Evolutionary conservation across 2,329 filamentous ascomycete species (phyloP).

Genomic region (Sphaerulina musiva): DNA sequence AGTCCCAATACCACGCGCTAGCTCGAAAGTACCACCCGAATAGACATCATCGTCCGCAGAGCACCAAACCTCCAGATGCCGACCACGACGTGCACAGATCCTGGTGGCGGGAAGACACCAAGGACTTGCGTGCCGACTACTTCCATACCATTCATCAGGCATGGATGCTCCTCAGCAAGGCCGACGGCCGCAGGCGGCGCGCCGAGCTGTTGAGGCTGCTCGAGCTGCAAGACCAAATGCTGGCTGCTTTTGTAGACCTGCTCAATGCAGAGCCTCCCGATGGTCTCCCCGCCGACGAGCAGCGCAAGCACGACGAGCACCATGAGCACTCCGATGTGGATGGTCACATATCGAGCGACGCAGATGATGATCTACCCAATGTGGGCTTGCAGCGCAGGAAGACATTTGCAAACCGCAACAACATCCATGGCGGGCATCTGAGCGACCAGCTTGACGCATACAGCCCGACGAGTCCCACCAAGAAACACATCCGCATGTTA

Average conservation of each 20-base stretch:
- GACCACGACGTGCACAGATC: not conserved
- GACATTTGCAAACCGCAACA: constrained; percentile 21
- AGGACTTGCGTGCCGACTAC: constrained; percentile 22
- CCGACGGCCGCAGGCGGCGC: constrained; percentile 27
- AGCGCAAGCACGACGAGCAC: constrained; percentile 8
- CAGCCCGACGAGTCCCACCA: constrained; percentile 18
- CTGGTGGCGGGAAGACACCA: constrained; percentile 37
- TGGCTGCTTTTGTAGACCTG: constrained; percentile 24
- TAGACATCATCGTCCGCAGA: constrained; percentile 40
- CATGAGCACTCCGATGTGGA: constrained; percentile 21
- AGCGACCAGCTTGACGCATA: constrained; percentile 12
- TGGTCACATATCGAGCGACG: constrained; percentile 31
- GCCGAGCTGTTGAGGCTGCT: constrained; percentile 28
- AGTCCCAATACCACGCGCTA: constrained; percentile 81
- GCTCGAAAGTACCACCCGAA: constrained; percentile 71
- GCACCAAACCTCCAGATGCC: not conserved
- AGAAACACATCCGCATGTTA: constrained; percentile 14
- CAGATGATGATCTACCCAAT: constrained; percentile 30
- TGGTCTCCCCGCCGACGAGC: constrained; percentile 7
- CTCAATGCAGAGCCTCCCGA: constrained; percentile 14
- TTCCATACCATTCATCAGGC: constrained; percentile 31
- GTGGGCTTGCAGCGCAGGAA: constrained; percentile 22
- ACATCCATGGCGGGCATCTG: constrained; percentile 14
- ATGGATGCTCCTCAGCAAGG: constrained; percentile 27
- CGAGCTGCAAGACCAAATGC: constrained; percentile 28